Conservation (phyloP, 2,329 filamentous ascomycete genomes). For the Neofusicoccum umdonicola region DNA sequence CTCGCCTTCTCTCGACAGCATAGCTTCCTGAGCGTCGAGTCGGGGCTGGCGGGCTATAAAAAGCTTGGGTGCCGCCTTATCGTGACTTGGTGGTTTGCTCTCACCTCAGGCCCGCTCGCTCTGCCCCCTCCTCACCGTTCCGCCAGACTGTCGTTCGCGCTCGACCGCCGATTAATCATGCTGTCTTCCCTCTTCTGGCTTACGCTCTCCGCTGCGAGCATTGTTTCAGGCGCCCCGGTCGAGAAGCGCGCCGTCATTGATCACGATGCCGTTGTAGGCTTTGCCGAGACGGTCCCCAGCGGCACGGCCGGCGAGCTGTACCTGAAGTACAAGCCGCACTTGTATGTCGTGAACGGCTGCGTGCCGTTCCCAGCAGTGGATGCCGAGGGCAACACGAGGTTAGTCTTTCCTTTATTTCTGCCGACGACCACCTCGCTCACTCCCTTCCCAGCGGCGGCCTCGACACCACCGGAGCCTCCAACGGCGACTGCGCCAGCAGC, state of each 20-base stretch:
- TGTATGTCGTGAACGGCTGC: conserved; percentile 58
- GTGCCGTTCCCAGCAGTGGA: conserved; percentile 64
- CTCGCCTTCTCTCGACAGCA: too few species aligned
- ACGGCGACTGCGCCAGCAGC: conserved; percentile 42
- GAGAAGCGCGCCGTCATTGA: conserved; percentile 43
- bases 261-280: conserved; percentile 52
- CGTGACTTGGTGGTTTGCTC: not conserved
- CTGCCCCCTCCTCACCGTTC: not conserved
- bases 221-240: conserved; percentile 20
- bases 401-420: conserved; percentile 20
- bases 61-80: not conserved
- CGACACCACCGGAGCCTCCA: conserved; percentile 37
- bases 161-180: not conserved
- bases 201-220: not conserved
- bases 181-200: not conserved
- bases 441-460: conserved; percentile 42
- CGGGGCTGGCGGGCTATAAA: not conserved
- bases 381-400: conserved; percentile 57
- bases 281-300: conserved; percentile 53
- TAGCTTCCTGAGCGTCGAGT: not conserved
- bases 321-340: conserved; percentile 55
- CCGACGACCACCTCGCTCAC: not conserved
- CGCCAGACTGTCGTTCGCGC: not conserved
- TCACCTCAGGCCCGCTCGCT: not conserved
- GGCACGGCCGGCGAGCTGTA: conserved; percentile 48